Conservation (phyloP, 495 filamentous ascomycete genomes). For the Daldinia bambusicola region DNA sequence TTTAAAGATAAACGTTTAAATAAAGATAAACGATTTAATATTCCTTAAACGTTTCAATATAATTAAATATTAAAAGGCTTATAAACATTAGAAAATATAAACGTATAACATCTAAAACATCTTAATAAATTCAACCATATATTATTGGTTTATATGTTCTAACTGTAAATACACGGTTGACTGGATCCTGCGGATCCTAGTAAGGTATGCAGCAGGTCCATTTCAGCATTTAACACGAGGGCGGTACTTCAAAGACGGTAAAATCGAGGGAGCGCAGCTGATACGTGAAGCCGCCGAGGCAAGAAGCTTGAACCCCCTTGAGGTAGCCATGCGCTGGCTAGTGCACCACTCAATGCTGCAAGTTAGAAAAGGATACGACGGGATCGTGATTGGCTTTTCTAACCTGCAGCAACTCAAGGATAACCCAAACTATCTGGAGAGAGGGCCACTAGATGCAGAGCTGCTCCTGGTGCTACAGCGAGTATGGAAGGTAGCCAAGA, state of each 20-base stretch:
- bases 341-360: slow-evolving; percentile 77
- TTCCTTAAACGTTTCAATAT: no score
- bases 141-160: no score
- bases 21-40: no score
- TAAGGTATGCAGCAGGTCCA: slow-evolving; percentile 65
- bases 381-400: slow-evolving; percentile 77
- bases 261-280: slow-evolving; percentile 73
- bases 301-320: slow-evolving; percentile 73
- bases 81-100: no score
- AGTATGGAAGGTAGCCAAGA: slow-evolving; percentile 69
- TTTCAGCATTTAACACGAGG: slow-evolving; percentile 65
- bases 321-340: slow-evolving; percentile 79
- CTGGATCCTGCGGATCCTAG: not conserved
- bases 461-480: slow-evolving; percentile 74
- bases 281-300: slow-evolving; percentile 75
- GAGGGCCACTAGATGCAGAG: slow-evolving; percentile 77
- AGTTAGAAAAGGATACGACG: slow-evolving; percentile 72
- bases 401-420: slow-evolving; percentile 71
- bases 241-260: slow-evolving; percentile 77
- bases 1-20: no score
- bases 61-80: no score
- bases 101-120: no score
- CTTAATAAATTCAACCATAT: no score
- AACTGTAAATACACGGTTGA: not conserved
- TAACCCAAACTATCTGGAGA: slow-evolving; percentile 77